phyloP scores from a whole-genome alignment of 306 rosid species.

The Quercus berberidifolia region DNA sequence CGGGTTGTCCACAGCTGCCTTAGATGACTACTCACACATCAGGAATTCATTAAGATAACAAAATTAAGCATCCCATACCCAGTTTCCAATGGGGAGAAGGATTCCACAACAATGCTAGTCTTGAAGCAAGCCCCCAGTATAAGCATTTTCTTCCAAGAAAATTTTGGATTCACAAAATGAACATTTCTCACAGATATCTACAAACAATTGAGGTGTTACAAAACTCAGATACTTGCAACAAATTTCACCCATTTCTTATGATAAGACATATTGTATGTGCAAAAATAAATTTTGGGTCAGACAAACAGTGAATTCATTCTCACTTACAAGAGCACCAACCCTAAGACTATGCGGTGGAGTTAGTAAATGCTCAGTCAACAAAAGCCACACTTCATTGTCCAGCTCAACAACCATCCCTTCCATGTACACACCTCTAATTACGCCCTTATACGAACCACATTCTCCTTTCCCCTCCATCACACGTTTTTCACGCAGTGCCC shows the following conservation, averaged over 20 bases:
- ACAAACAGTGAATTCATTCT: background rate
- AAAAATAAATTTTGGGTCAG: background rate
- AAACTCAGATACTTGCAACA: background rate
- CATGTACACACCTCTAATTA: constrained; percentile 66
- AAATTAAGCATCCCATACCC: constrained; percentile 39
- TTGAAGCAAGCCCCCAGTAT: constrained; percentile 83
- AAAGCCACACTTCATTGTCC: constrained; percentile 84
- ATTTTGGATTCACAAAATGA: constrained; percentile 72
- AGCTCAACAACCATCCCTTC: constrained; percentile 89
- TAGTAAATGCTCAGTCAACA: constrained; percentile 60
- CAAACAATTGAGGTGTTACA: constrained; percentile 2
- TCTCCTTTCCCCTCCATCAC: constrained; percentile 49
- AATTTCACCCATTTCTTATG: background rate
- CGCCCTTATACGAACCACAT: constrained; percentile 64
- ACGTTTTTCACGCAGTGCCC: constrained; percentile 10
- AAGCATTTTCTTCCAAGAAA: constrained; percentile 74
- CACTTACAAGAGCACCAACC: constrained; percentile 79
- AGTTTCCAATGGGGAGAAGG: constrained; percentile 78
- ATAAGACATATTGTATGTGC: background rate
- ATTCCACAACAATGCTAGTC: constrained; percentile 67
- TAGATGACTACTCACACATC: constrained; percentile 6
- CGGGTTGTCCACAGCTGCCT: background rate
- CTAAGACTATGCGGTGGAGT: constrained; percentile 72
- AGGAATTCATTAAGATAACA: constrained; percentile 9
- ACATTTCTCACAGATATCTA: constrained; percentile 76